Evolutionary conservation across 2,329 filamentous ascomycete species (phyloP).

Genomic region (Exutisphaerella laricina): DNA sequence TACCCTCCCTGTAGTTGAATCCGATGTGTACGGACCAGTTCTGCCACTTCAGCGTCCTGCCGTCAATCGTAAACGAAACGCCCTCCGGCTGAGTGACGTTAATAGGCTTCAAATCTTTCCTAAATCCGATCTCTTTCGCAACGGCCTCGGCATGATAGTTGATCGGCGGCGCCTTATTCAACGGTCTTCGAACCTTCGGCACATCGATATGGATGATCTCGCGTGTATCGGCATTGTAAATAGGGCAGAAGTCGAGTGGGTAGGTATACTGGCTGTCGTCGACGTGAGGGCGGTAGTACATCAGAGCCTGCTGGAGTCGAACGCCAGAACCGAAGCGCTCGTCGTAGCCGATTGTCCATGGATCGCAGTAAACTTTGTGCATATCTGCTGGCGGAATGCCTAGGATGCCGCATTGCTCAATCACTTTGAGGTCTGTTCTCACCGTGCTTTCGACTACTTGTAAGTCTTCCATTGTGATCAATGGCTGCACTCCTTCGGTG

Average conservation of each 20-base stretch:
- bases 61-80: constrained; percentile 74
- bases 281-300: constrained; percentile 85
- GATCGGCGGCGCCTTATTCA: constrained; percentile 65
- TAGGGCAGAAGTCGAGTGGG: constrained; percentile 89
- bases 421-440: constrained; percentile 75
- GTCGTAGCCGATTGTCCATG: constrained; percentile 94
- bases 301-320: constrained; percentile 83
- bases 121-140: constrained; percentile 67
- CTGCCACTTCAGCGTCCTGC: constrained; percentile 75
- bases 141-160: constrained; percentile 76
- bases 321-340: constrained; percentile 75
- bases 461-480: constrained; percentile 90
- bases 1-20: constrained; percentile 91
- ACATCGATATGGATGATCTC: constrained; percentile 79
- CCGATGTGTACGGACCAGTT: constrained; percentile 91
- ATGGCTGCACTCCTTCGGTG: constrained; percentile 71
- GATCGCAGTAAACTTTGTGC: constrained; percentile 94
- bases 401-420: constrained; percentile 80
- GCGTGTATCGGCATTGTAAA: constrained; percentile 75
- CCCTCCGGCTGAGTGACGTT: constrained; percentile 85
- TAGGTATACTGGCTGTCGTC: constrained; percentile 89
- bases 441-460: constrained; percentile 70
- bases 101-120: constrained; percentile 76
- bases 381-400: constrained; percentile 79
- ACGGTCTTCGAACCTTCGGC: constrained; percentile 66